Evolutionary conservation across 179 eudicot species (phyloP), one percentile per base, ranked within the genome.

Genomic region (Silene noctiflora): DNA sequence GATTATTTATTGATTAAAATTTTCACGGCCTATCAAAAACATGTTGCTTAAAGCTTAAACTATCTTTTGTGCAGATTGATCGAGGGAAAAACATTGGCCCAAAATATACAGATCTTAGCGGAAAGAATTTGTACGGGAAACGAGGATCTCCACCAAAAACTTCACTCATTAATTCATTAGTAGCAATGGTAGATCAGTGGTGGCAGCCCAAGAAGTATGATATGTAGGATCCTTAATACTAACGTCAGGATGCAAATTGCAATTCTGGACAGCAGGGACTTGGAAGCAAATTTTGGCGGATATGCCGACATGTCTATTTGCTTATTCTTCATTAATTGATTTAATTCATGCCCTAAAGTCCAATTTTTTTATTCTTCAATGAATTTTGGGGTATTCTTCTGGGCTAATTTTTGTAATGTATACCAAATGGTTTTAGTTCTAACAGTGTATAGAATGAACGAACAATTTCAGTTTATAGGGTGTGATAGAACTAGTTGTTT

Each of bases 161-260:
- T 33, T 92, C 97, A 24, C 79, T 93, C 51, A 82, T 91, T 68
- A 78, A 85, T 81, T 82, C 90, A 19, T 83, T 91, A 73, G 90
- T 95, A 17, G 89, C 86, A 90, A 87, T 63, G 75, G 31, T 91
- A 79, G 86, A 84, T 59, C 93, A 85, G 4, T 91, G 98, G 98
- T 76, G 92, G 72, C 95, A 91, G 42, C 99, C 99, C n/a, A 95
- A 90, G 83, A 95, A 95, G 70, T 93, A 79, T 65, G 97, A 95
- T 55, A 80, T 91, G 69, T 93, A 95, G 89, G 69, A 72, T 79
- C 12, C 67, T 16, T 11, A 25, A 13, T 75, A 10, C 35, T 14
- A 74, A 10, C 44, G 66, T 55, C 72, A 60, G 79, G 73, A 53
- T 46, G 75, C 81, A 64, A 14, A 51, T 46, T 42, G 13, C 48